A percentile compares a stretch with the other conserved stretches of the same genome.
Conservation (phyloP, 148 eudicot species). For the Rhododendron ferrugineum region DNA sequence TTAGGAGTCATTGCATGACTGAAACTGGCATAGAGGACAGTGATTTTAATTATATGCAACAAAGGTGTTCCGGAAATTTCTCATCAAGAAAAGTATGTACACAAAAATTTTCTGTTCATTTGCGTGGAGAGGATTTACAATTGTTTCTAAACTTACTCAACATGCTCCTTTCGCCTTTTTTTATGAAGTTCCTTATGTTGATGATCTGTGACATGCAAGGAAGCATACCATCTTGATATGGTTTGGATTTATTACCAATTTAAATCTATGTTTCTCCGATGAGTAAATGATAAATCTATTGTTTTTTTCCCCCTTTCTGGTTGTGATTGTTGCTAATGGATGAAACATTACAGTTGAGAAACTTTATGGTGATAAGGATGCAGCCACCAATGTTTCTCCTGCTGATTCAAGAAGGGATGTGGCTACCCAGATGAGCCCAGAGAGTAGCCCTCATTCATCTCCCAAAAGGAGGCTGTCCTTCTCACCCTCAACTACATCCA, state of each 20-base stretch:
- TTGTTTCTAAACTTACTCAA: not conserved
- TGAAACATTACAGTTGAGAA: constrained; percentile 42
- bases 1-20: not conserved
- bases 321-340: not conserved
- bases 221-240: not conserved
- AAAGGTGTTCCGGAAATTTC: not conserved
- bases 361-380: constrained; percentile 38
- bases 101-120: not conserved
- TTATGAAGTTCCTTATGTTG: not conserved
- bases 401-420: constrained; percentile 75
- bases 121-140: not conserved
- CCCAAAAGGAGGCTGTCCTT: constrained; percentile 44
- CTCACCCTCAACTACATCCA: constrained; percentile 46
- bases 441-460: constrained; percentile 62
- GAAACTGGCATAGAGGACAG: not conserved
- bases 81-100: not conserved
- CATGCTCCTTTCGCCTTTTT: not conserved
- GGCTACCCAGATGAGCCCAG: constrained; percentile 97
- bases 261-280: not conserved
- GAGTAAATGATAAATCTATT: not conserved
- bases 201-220: not conserved
- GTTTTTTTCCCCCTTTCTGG: not conserved
- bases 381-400: constrained; percentile 44
- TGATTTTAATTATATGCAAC: not conserved
- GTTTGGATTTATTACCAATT: not conserved